phyloP scores from a whole-genome alignment of 305 asterid genomes.

The Fraxinus sp. region DNA sequence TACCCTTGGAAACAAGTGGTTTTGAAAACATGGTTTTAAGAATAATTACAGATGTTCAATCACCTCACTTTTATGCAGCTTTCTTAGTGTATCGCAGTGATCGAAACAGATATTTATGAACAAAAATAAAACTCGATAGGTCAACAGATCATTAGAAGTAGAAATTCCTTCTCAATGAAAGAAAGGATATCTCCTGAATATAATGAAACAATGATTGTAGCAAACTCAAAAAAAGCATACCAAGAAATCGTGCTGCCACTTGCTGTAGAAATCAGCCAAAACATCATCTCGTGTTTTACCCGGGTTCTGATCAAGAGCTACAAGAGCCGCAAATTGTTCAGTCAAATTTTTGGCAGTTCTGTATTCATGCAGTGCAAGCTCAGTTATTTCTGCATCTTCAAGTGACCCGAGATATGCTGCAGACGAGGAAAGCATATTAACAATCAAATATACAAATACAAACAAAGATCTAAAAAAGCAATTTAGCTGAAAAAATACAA shows the following conservation, averaged over 20 bases:
- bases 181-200: neutral
- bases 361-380: constrained; percentile 78
- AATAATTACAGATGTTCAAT: neutral
- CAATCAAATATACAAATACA: neutral
- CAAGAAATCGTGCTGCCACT: constrained; percentile 90
- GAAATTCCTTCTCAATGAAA: neutral
- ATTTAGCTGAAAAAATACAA: neutral
- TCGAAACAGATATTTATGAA: neutral
- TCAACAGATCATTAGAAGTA: neutral
- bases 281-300: constrained; percentile 73
- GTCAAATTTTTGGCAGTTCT: constrained; percentile 82
- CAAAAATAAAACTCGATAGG: neutral
- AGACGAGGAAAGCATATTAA: constrained; percentile 13
- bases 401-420: constrained; percentile 89
- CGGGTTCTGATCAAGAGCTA: constrained; percentile 82
- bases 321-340: constrained; percentile 80
- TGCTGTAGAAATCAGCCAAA: constrained; percentile 82
- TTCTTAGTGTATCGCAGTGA: neutral
- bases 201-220: constrained; percentile 6
- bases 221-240: constrained; percentile 39
- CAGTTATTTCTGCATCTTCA: constrained; percentile 60
- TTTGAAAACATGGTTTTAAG: neutral
- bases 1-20: neutral
- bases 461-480: neutral
- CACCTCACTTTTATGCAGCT: neutral